Conservation (phyloP, 768 basidiomycete species). For the Boletellus ananiceps region DNA sequence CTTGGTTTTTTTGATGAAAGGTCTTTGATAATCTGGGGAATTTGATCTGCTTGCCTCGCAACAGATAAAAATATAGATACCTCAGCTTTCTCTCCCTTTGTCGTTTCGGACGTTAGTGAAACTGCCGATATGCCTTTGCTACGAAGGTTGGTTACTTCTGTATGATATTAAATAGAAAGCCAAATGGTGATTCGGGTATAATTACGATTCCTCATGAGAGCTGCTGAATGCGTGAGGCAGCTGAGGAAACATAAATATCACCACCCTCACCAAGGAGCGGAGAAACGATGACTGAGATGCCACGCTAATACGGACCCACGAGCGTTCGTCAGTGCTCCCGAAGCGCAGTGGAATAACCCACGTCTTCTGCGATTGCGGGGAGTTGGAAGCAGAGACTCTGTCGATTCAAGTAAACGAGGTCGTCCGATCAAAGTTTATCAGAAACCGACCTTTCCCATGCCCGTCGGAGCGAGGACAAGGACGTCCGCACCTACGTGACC, state of each 20-base stretch:
- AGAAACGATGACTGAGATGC: slow-evolving; percentile 71
- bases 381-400: slow-evolving; percentile 86
- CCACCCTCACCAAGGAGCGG: slow-evolving; percentile 59
- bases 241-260: background rate
- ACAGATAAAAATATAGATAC: slow-evolving; percentile 31
- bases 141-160: slow-evolving; percentile 64
- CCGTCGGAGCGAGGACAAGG: slow-evolving; percentile 79
- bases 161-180: slow-evolving; percentile 3
- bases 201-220: slow-evolving; percentile 80
- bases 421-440: background rate
- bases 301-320: slow-evolving; percentile 38
- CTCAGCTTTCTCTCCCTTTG: slow-evolving; percentile 46
- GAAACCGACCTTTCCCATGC: slow-evolving; percentile 74
- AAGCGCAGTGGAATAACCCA: slow-evolving; percentile 20
- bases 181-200: background rate
- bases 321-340: background rate
- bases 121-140: slow-evolving; percentile 52
- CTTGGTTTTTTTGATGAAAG: slow-evolving; percentile 53
- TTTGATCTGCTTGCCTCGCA: background rate
- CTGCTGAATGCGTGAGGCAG: slow-evolving; percentile 33
- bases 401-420: background rate
- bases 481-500: slow-evolving; percentile 55
- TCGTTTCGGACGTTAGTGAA: slow-evolving; percentile 65
- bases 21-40: slow-evolving; percentile 54
- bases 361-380: slow-evolving; percentile 65